Base-by-base conservation (phyloP, 202 grass and related monocot species). In the Hordeum pubiflorum region DNA sequence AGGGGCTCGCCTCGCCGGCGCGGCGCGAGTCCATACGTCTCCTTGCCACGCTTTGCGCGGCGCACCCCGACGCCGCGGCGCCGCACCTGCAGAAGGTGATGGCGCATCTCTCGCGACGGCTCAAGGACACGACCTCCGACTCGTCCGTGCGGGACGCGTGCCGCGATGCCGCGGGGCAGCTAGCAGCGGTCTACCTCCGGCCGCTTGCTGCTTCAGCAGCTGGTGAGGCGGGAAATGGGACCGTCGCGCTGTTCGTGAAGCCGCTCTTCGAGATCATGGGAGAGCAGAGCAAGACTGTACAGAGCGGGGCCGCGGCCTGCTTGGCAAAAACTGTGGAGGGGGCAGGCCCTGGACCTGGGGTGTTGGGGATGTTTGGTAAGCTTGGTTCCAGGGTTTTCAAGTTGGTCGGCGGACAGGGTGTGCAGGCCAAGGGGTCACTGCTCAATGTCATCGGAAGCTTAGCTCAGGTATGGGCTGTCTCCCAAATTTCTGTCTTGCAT, bases 231-330 rank as follows among this genome's bases (percentile, higher is more conserved):
- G 89, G 86, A 18, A 90, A 86, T 61, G 81, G 92, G 6, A 88
- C 90, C 1, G 89, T 93, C 58, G 65, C 86, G 10, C 62, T 91
- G 44, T 99, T 99, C 60, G 78, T 99, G 39, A 99, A 96, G 74
- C 96, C 92, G 2, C 78, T 99, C 55, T 95, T 95, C 78, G 96
- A 99, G 85, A 85, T 88, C 9, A 95, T 95, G 92, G 91, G 89
- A 39, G 96, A 99, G 75, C 92, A 94, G 78, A 99, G 85, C 82
- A 99, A 99, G 83, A 79, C 75, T 2, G 92, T 89, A 75, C 96
- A 99, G 87, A 91, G 73, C 6, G 96, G 96, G 61, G 96, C 96
- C 4, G 92, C 96, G 0, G 72, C 88, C 71, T 99, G 90, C 74
- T 75, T 99, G 18, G 92, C 92, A 2, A 99, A 96, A 55, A 88